Base-by-base conservation (phyloP, 257 asterid species). In the Plantago elongata region DNA sequence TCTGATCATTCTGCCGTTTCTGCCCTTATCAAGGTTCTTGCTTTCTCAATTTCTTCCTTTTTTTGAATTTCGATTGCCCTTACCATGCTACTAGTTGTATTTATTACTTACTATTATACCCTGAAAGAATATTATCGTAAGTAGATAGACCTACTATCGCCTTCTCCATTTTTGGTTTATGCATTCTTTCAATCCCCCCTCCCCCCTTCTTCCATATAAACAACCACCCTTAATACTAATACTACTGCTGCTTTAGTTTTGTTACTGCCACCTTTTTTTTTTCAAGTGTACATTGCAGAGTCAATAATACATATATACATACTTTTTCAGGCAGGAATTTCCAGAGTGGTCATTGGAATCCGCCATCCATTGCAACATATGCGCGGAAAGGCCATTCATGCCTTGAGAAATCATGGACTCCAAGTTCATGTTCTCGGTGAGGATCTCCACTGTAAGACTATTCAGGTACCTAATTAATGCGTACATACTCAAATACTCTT, bases 401-500 rank as follows among this genome's bases (percentile, higher is more conserved):
- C 90, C 13, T 68, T 93, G n/a, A 84, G 84, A 76, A 75, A 77
- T 72, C 88, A 83, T 79, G 97, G 96, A 57, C 58, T 93, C 73
- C 67, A 77, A 71, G 99, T 93, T 73, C 94, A 89, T 71, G 95
- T 93, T 81, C 86, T 93, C 30, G 95, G 96, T 57, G 97, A 93
- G 80, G 83, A 87, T 61, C 72, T 87, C 54, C 90, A 80, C 13
- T 84, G 81, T 75, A 87, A 83, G 80, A 70, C 77, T 46, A 62
- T 82, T 18, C 95, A 93, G 95, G 99, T 92, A 69, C 12, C 27
- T 22, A 22, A 22, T 22, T 22, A 22, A 22, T 22, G 2, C 27
- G 2, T 22, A 22, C 27, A 22, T 22, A 22, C 27, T 22, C 27
- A 22, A 22, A 22, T 22, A 22, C 27, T 22, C 27, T 22, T n/a